phyloP scores from a whole-genome alignment of 345 rosid genomes.

The Durio zibethinus region DNA sequence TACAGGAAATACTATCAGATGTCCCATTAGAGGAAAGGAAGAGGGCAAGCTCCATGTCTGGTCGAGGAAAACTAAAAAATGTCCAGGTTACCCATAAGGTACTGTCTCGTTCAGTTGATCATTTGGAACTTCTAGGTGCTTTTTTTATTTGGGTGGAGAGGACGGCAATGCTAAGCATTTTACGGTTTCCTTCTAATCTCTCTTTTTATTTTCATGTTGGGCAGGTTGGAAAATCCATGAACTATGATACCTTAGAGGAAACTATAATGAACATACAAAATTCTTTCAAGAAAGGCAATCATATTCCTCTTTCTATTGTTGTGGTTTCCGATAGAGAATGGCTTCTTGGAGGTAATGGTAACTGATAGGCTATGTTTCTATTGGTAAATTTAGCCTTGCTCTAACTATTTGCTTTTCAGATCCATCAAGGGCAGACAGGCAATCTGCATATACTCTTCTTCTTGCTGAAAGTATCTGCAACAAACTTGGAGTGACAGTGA shows the following conservation, averaged over 20 bases:
- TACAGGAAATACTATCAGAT: conserved; percentile 88
- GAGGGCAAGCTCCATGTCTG: conserved; percentile 32
- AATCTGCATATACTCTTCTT: conserved; percentile 81
- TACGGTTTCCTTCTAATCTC: conserved; percentile 8
- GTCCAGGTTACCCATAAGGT: conserved; percentile 68
- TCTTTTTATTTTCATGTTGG: conserved; percentile 18
- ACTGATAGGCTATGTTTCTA: conserved; percentile 2
- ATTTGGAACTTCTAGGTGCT: neutral
- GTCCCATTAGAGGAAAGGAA: conserved; percentile 78
- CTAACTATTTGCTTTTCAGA: conserved; percentile 46
- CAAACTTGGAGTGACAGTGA: conserved; percentile 78
- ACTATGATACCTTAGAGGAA: conserved; percentile 68
- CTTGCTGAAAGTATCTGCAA: conserved; percentile 90
- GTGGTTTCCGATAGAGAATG: conserved; percentile 84
- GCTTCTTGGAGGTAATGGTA: conserved; percentile 69
- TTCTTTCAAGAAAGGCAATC: conserved; percentile 45
- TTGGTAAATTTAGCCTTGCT: conserved; percentile 1
- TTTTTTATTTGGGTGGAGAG: neutral
- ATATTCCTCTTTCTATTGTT: conserved; percentile 67
- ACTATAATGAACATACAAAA: conserved; percentile 51
- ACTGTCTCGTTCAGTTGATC: conserved; percentile 17
- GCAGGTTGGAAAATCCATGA: conserved; percentile 89
- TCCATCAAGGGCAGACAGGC: conserved; percentile 90
- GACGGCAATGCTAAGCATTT: neutral
- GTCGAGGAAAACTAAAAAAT: conserved; percentile 52